phyloP scores from a whole-genome alignment of 441 rosid genomes.

The Pelargonium fulgidum region DNA sequence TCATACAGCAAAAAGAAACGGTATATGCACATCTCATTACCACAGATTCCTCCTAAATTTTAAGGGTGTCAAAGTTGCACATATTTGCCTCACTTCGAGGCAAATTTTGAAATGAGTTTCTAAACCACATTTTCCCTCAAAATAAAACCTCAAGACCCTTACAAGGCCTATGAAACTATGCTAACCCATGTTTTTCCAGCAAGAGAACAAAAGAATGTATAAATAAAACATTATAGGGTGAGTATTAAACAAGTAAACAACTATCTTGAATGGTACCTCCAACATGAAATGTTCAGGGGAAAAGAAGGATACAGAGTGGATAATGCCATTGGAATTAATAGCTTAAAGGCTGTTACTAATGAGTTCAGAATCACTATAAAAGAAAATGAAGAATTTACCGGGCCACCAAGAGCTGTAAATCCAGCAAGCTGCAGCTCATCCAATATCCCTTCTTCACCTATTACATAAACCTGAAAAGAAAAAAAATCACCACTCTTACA shows the following conservation, averaged over 20 bases:
- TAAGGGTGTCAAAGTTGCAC: background rate
- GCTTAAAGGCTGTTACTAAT: background rate
- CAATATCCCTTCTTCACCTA: conserved; percentile 58
- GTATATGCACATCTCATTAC: too few species aligned
- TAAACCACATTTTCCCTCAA: background rate
- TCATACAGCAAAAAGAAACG: background rate
- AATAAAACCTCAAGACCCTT: background rate
- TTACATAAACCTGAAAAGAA: conserved; percentile 48
- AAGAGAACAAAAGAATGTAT: background rate
- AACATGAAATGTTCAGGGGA: background rate
- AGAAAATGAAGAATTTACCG: conserved; percentile 32
- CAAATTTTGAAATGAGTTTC: background rate
- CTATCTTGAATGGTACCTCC: background rate
- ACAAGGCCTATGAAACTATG: background rate
- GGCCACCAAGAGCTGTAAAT: conserved; percentile 63
- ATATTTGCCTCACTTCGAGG: background rate
- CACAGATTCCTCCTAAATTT: background rate
- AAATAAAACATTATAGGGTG: background rate
- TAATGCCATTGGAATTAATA: background rate
- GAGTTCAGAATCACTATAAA: background rate
- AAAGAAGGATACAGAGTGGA: background rate
- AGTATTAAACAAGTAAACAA: background rate
- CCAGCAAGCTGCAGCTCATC: conserved; percentile 57
- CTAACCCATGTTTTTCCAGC: background rate
- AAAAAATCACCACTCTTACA: conserved; percentile 6